Percentiles rank a stretch among this genome's conserved stretches.
phyloP scores from a whole-genome alignment of 2,329 filamentous ascomycete genomes.

The Rutstroemia sp. region DNA sequence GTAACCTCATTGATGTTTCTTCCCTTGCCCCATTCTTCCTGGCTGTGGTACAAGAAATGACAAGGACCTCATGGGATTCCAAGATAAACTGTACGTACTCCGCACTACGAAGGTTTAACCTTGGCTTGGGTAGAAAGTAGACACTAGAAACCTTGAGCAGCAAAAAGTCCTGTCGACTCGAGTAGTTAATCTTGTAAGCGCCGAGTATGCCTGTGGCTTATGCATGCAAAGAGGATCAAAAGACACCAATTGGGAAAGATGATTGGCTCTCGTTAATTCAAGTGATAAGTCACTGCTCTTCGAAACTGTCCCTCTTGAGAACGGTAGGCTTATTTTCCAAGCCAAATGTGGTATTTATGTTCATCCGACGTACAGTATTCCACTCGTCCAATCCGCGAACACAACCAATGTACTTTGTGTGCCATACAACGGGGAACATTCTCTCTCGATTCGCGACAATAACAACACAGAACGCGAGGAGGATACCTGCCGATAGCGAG shows the following conservation, averaged over 20 bases:
- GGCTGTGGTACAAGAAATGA: no score
- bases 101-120: not conserved
- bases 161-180: no score
- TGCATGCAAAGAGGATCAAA: constrained; percentile 7
- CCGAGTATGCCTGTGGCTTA: not conserved
- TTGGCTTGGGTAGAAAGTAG: not conserved
- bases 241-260: not conserved
- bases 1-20: no score
- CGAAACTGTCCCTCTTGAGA: not conserved
- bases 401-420: no score
- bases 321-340: not conserved
- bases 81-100: no score
- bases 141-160: not conserved
- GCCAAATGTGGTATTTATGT: no score
- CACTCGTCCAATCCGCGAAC: not conserved
- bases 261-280: not conserved
- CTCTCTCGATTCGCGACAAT: not conserved
- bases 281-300: no score
- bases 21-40: no score
- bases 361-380: not conserved
- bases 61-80: no score
- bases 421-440: not conserved
- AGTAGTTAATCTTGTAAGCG: constrained; percentile 3
- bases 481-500: no score
- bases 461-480: not conserved